phyloP scores from a whole-genome alignment of 148 eudicot species.

The Selenicereus undatus region DNA sequence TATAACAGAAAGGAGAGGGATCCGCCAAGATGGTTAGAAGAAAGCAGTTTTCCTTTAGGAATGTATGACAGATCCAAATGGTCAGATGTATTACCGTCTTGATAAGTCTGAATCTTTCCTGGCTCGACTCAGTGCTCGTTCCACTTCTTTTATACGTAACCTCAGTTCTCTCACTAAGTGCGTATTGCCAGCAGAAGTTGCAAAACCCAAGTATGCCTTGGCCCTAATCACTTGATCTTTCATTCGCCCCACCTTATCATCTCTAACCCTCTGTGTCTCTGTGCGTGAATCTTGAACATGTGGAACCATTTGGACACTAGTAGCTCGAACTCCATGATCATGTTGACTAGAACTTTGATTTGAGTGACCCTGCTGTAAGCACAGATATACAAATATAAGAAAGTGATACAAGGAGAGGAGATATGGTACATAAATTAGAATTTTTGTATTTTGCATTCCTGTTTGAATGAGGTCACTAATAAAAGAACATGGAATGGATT shows the following conservation, averaged over 20 bases:
- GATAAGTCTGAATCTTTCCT: constrained; percentile 61
- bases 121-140: constrained; percentile 54
- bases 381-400: neutral
- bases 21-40: neutral
- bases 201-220: constrained; percentile 67
- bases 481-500: neutral
- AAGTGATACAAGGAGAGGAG: neutral
- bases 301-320: constrained; percentile 11
- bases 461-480: neutral
- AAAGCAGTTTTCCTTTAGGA: neutral
- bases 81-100: constrained; percentile 43
- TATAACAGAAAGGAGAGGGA: neutral
- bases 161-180: constrained; percentile 79
- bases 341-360: constrained; percentile 24
- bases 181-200: constrained; percentile 46
- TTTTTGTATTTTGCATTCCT: neutral
- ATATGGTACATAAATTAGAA: constrained; percentile 5
- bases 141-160: constrained; percentile 69
- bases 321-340: constrained; percentile 26
- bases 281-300: constrained; percentile 28
- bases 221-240: constrained; percentile 92
- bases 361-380: neutral
- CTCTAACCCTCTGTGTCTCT: constrained; percentile 31
- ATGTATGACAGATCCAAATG: neutral
- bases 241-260: constrained; percentile 68